Evolutionary conservation across 495 filamentous ascomycete species (phyloP).

Genomic region (Niebla homalea): DNA sequence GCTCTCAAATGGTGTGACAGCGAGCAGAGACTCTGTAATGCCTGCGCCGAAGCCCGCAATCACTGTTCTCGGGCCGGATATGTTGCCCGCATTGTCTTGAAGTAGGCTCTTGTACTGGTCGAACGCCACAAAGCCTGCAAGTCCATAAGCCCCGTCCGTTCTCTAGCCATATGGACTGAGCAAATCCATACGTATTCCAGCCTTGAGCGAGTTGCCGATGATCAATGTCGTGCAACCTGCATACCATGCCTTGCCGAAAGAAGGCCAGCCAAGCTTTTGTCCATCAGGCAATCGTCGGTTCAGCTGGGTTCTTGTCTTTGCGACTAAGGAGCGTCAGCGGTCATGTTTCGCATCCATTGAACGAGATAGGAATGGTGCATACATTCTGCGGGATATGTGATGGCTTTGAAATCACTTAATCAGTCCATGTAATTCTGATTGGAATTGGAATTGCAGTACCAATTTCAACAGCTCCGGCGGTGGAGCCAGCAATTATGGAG

Average conservation of each 20-base stretch:
- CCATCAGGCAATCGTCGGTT: slow-evolving; percentile 69
- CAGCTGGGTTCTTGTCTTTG: slow-evolving; percentile 89
- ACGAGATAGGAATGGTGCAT: slow-evolving; percentile 17
- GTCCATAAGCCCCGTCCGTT: background rate
- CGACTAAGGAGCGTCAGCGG: slow-evolving; percentile 38
- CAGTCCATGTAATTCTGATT: background rate
- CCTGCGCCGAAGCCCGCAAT: slow-evolving; percentile 91
- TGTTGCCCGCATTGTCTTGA: slow-evolving; percentile 72
- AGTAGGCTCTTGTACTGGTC: slow-evolving; percentile 80
- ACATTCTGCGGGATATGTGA: slow-evolving; percentile 98
- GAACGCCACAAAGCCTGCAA: slow-evolving; percentile 81
- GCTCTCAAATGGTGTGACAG: slow-evolving; percentile 93
- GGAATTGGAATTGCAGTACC: slow-evolving; percentile 31
- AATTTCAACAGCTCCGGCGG: slow-evolving; percentile 91
- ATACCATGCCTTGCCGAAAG: slow-evolving; percentile 91
- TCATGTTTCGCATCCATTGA: background rate
- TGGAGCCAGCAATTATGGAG: slow-evolving; percentile 77
- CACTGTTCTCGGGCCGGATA: slow-evolving; percentile 81
- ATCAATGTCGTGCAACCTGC: slow-evolving; percentile 95
- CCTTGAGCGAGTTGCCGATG: slow-evolving; percentile 91
- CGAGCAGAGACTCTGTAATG: slow-evolving; percentile 81
- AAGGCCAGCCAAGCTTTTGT: slow-evolving; percentile 88
- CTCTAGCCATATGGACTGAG: slow-evolving; percentile 2
- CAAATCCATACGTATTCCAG: slow-evolving; percentile 64
- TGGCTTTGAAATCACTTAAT: slow-evolving; percentile 39